Base-by-base conservation (phyloP, 148 eudicot species). In the Talinum fruticosum region DNA sequence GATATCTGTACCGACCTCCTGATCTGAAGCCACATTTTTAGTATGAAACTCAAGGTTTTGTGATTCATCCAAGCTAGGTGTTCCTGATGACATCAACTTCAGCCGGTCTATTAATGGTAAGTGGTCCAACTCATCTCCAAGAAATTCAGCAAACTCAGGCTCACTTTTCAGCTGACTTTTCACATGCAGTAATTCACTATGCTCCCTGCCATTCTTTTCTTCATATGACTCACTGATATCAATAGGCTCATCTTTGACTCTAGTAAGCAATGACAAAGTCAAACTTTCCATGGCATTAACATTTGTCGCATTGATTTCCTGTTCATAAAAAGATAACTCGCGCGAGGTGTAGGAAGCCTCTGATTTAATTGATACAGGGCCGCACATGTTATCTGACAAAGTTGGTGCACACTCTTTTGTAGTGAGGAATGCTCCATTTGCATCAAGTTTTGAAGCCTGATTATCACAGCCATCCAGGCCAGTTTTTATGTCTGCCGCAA, bases 31-130 rank as follows among this genome's bases (percentile, higher is more conserved):
- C 70, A 53, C 59, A 73, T 54, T 69, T 69, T 76, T 82, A 78
- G 74, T 76, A 18, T 45, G 74, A 80, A 67, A 68, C 30, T 80
- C 79, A 68, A 73, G 71, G 30, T 69, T 81, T 59, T 69, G 76
- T 61, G 79, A 74, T 37, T 23, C 66, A 49, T 73, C 69, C 33
- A 78, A 69, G 61, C 54, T 71, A 38, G 80, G 72, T 57, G 75
- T 69, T 77, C 84, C 87, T 16, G 88, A 74, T 57, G 88, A 78
- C 67, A 90, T 65, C 89, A 89, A 78, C 79, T 83, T 85, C 81
- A 91, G 78, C 51, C 99, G 87, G 51, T 89, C 89, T n/a, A 80
- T 41, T n/a, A 96, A 86, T 76, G 90, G 75, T 84, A 96, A 77
- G 82, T 93, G 90, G 75, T 91, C 98, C 32, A 88, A 57, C 45